Evolutionary conservation across 345 rosid genomes (phyloP), one percentile per base, ranked within the genome.

Genomic region (Ceriops tagal): DNA sequence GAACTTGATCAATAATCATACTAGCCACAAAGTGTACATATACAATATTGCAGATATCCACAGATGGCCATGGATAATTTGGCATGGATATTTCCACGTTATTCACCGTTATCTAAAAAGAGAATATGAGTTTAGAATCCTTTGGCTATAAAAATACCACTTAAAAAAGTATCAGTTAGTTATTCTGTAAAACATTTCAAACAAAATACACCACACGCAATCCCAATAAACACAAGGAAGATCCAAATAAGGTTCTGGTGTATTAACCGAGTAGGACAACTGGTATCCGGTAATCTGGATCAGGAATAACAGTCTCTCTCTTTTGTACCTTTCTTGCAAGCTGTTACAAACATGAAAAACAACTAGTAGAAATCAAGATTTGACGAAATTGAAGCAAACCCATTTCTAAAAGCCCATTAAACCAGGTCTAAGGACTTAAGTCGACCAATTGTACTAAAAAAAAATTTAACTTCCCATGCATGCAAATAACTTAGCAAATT

Each of bases 231-330:
- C 59, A 37, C 0, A 9, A 47, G 4, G 3, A 34, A 21, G 18
- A 47, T 19, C 28, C 19, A 26, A 55, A 57, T 10, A 37, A 0
- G 27, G 31, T 59, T 51, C 28, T n/a, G n/a, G 61, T 56, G 22
- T 24, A 77, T 79, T 24, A 34, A 88, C 91, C 91, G 10, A 86
- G 86, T 15, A 86, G 76, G 63, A 88, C 82, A 68, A 80, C 30
- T 0, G 88, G 87, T 60, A 88, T 85, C 67, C 86, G 78, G 77
- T 85, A 86, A 77, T 85, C 91, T 7, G 91, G 93, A 35, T 83
- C 87, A 0, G 88, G 93, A 82, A 86, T 58, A 51, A 88, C 88
- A 37, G 84, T 83, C 65, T 85, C 84, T 73, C 74, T 82, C 77
- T 76, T 78, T 51, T 75, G 72, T 62, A 70, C 83, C 69, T 74